phyloP scores from a whole-genome alignment of 2,329 filamentous ascomycete genomes.

The Ceratocystis destructans region DNA sequence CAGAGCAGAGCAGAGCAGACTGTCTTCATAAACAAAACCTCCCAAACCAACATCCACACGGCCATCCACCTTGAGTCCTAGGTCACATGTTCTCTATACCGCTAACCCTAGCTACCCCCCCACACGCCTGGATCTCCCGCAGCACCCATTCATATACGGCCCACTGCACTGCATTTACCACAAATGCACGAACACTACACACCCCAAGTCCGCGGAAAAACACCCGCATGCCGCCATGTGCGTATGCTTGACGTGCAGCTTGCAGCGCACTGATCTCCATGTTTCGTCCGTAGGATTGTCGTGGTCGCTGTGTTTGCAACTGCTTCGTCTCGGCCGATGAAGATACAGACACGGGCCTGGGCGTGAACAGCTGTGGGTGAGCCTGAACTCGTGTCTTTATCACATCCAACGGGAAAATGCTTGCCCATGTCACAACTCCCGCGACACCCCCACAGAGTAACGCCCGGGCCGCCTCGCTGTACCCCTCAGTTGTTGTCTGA shows the following conservation, averaged over 20 bases:
- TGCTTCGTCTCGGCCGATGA: too few relatives aligned
- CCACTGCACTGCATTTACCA: constrained; percentile 92
- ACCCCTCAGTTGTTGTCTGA: constrained; percentile 17
- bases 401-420: constrained; percentile 81
- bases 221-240: constrained; percentile 42
- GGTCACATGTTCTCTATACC: too few relatives aligned
- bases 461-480: constrained; percentile 44
- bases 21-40: too few relatives aligned
- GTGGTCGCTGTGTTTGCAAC: constrained; percentile 21
- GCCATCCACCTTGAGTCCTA: too few relatives aligned
- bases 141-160: constrained; percentile 84
- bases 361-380: constrained; percentile 8
- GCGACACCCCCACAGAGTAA: constrained; percentile 77
- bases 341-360: too few relatives aligned
- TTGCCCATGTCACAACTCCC: constrained; percentile 77
- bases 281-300: constrained; percentile 25
- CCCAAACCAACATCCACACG: not conserved
- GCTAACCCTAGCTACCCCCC: not conserved
- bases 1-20: too few relatives aligned
- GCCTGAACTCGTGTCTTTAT: constrained; percentile 80
- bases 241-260: constrained; percentile 53
- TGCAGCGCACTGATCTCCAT: constrained; percentile 41
- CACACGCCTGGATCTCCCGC: constrained; percentile 33
- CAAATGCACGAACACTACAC: constrained; percentile 74
- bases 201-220: constrained; percentile 66